Evolutionary conservation across 2,329 filamentous ascomycete genomes (phyloP).

Genomic region (Aspergillus hiratsukae): DNA sequence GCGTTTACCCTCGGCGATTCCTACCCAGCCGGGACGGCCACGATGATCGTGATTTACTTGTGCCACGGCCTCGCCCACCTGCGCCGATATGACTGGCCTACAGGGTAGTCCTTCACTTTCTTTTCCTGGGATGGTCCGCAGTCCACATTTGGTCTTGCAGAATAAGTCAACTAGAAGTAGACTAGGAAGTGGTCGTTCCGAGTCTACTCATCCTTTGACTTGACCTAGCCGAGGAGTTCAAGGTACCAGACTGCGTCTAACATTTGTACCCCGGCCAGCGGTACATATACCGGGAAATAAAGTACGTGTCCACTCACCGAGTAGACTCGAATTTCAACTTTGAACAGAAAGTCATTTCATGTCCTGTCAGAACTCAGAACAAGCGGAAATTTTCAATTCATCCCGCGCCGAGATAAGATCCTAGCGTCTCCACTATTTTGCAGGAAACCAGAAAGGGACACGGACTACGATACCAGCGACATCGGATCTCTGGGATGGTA

Average conservation of each 20-base stretch:
- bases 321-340: not conserved
- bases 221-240: too few relatives aligned
- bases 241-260: not conserved
- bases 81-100: not conserved
- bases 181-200: not conserved
- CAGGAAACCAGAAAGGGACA: not conserved
- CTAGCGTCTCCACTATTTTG: slow-evolving; percentile 9
- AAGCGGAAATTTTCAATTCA: not conserved
- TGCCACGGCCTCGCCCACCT: not conserved
- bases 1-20: not conserved
- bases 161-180: not conserved
- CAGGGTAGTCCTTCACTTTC: not conserved
- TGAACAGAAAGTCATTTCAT: not conserved
- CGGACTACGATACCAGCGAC: slow-evolving; percentile 9
- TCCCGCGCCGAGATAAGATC: slow-evolving; percentile 21
- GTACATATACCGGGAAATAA: too few relatives aligned
- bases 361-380: not conserved
- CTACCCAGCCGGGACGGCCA: not conserved
- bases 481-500: slow-evolving; percentile 15
- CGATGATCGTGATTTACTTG: not conserved
- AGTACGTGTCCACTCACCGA: not conserved
- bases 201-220: not conserved
- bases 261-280: too few relatives aligned
- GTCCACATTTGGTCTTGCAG: not conserved
- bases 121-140: not conserved